These are phyloP conservation scores for Myochromella boudieri DNA, from an alignment of 768 basidiomycete genomes.

Conservation along the genomic window DNA sequence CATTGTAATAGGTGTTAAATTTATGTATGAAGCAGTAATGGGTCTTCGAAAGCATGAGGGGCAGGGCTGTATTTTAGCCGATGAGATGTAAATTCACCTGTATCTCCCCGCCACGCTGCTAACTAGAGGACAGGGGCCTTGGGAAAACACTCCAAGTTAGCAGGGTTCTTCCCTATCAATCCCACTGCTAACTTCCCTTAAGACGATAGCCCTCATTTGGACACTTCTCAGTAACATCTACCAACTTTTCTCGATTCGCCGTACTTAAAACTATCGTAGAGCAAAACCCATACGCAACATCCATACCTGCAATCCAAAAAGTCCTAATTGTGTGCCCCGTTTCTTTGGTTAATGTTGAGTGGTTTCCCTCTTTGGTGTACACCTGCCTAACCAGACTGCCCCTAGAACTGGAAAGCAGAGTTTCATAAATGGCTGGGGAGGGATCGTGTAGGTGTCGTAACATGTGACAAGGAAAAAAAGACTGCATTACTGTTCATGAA, in stretches of 20 bases:
- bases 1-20: slow-evolving; percentile 60
- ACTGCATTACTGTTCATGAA: slow-evolving; percentile 71
- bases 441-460: slow-evolving; percentile 46
- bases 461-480: slow-evolving; percentile 47
- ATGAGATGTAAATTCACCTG: slow-evolving; percentile 74
- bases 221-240: slow-evolving; percentile 76
- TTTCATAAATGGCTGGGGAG: slow-evolving; percentile 88
- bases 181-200: slow-evolving; percentile 10
- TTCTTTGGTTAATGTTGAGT: slow-evolving; percentile 76
- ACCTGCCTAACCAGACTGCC: neutral
- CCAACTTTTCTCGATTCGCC: neutral
- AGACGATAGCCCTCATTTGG: slow-evolving; percentile 93
- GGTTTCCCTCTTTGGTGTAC: neutral
- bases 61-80: slow-evolving; percentile 93
- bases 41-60: slow-evolving; percentile 89
- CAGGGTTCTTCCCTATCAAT: neutral
- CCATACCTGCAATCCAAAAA: slow-evolving; percentile 64
- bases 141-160: slow-evolving; percentile 89
- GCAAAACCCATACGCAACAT: slow-evolving; percentile 77
- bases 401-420: slow-evolving; percentile 92
- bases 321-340: slow-evolving; percentile 94
- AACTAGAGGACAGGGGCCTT: slow-evolving; percentile 63
- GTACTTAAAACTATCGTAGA: slow-evolving; percentile 40
- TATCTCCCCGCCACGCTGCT: slow-evolving; percentile 1
- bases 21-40: slow-evolving; percentile 97